phyloP scores from a whole-genome alignment of 192 early-diverging fungal species.

The Cetraspora pellucida region DNA sequence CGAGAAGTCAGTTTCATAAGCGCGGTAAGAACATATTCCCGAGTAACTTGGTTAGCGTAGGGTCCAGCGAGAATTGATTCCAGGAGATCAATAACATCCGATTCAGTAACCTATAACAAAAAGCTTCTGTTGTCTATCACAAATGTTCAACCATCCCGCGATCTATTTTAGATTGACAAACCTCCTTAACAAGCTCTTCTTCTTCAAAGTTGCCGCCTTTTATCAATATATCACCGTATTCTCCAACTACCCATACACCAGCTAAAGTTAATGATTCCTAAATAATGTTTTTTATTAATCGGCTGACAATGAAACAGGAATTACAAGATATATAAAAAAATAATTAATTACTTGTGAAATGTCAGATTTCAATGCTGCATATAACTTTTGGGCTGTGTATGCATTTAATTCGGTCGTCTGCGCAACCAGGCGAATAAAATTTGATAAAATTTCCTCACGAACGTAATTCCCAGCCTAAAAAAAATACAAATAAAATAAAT shows the following conservation, averaged over 20 bases:
- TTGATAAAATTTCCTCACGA: constrained; percentile 75
- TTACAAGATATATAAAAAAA: not conserved
- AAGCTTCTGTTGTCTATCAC: not conserved
- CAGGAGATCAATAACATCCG: constrained; percentile 74
- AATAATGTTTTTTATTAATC: constrained; percentile 42
- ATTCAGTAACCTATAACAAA: constrained; percentile 57
- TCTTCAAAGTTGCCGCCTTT: constrained; percentile 69
- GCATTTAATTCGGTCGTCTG: constrained; percentile 78
- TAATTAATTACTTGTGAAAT: constrained; percentile 54
- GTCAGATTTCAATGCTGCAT: constrained; percentile 79
- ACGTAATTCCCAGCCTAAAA: constrained; percentile 64
- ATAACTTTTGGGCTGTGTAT: constrained; percentile 89
- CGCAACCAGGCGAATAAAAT: constrained; percentile 89
- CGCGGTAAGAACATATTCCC: constrained; percentile 84
- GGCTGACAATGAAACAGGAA: not conserved
- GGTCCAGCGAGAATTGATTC: constrained; percentile 77
- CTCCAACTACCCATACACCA: constrained; percentile 93
- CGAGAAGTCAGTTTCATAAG: constrained; percentile 87
- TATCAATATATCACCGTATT: constrained; percentile 93
- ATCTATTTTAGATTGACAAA: constrained; percentile 25
- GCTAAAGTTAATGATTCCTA: constrained; percentile 90
- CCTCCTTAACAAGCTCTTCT: constrained; percentile 61
- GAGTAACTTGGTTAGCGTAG: constrained; percentile 75
- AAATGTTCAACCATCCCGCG: not conserved
- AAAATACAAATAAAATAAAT: not conserved